These are phyloP conservation scores for Botrytis squamosa DNA, from an alignment of 2,329 filamentous ascomycete species.

Conservation along the genomic window DNA sequence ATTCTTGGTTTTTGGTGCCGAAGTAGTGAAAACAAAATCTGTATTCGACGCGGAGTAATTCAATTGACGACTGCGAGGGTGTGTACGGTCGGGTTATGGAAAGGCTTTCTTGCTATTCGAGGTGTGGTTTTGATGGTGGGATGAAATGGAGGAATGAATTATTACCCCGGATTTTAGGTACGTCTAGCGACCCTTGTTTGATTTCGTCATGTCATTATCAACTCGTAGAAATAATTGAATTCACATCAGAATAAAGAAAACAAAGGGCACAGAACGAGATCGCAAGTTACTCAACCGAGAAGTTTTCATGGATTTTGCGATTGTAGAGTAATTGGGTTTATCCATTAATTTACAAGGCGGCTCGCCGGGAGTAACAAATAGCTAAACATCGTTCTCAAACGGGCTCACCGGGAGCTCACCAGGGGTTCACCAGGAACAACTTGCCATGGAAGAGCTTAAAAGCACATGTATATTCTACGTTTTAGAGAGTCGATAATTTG, in stretches of 20 bases:
- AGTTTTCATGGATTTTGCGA: neutral
- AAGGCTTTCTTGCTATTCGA: neutral
- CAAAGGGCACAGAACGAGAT: neutral
- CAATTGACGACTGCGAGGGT: neutral
- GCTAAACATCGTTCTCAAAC: neutral
- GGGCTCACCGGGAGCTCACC: neutral
- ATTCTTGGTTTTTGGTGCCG: no score
- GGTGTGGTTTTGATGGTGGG: neutral
- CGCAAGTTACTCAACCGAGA: no score
- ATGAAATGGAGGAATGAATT: slow-evolving; percentile 4
- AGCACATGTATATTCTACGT: neutral
- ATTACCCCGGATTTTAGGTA: neutral
- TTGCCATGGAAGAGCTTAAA: neutral
- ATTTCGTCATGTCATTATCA: neutral
- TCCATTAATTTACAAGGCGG: neutral
- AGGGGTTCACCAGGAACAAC: neutral
- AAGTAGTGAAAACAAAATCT: neutral
- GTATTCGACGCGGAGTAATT: neutral
- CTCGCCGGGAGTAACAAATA: neutral
- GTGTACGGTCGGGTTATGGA: neutral
- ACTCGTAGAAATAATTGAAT: neutral
- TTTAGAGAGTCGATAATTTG: no score
- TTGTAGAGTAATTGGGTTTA: neutral
- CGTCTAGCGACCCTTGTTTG: neutral
- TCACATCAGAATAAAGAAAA: neutral